Conservation (phyloP, 225 moss, liverwort and hornwort species). For the Antitrichia curtipendula region DNA sequence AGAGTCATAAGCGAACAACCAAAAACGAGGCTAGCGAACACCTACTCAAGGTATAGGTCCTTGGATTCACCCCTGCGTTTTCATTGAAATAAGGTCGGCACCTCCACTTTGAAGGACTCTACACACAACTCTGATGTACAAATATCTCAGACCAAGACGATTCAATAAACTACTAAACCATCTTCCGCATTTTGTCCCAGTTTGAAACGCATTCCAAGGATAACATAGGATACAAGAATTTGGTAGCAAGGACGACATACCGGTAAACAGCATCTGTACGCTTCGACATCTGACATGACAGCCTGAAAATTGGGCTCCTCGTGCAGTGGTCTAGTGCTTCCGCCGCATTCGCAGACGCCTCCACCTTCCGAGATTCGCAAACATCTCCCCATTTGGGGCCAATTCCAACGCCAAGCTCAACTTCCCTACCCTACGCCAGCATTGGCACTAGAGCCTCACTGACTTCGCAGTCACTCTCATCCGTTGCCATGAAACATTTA, state of each 20-base stretch:
- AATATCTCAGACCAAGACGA: background rate
- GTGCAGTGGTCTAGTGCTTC: background rate
- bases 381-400: background rate
- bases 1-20: background rate
- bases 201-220: background rate
- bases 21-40: background rate
- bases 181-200: background rate
- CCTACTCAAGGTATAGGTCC: background rate
- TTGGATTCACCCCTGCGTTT: background rate
- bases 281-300: background rate
- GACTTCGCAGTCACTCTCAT: background rate
- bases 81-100: background rate
- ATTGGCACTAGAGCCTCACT: background rate
- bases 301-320: conserved; percentile 11
- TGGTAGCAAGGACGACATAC: background rate
- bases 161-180: background rate
- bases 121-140: background rate
- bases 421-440: conserved; percentile 3
- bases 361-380: background rate
- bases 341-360: background rate
- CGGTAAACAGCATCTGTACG: background rate
- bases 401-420: background rate
- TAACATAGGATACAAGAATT: background rate
- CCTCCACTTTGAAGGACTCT: background rate
- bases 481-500: background rate